Conservation (phyloP, 2,329 filamentous ascomycete genomes). For the Cladosporium sp. region DNA sequence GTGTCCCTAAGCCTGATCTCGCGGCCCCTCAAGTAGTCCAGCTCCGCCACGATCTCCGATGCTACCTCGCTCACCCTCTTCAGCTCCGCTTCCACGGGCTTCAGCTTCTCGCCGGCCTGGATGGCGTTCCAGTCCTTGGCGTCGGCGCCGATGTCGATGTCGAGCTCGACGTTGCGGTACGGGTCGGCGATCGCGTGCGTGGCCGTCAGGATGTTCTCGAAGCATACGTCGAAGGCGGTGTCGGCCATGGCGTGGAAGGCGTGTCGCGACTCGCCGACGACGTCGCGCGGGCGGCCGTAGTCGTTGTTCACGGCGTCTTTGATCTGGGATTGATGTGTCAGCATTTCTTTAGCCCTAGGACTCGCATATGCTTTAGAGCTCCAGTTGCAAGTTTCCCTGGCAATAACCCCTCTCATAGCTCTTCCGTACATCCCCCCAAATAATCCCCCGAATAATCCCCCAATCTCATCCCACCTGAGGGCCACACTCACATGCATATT, state of each 20-base stretch:
- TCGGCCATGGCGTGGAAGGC: constrained; percentile 91
- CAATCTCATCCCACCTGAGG: too few species aligned
- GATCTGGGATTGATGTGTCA: constrained; percentile 54
- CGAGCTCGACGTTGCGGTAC: constrained; percentile 74
- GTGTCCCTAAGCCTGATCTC: constrained; percentile 97
- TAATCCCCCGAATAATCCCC: neutral
- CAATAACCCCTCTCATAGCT: neutral
- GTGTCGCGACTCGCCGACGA: constrained; percentile 84
- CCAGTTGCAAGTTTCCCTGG: neutral
- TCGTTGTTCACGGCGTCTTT: constrained; percentile 93
- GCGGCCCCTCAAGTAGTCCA: constrained; percentile 85
- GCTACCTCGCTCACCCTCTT: constrained; percentile 88
- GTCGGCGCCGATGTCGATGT: constrained; percentile 93
- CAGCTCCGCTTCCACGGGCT: constrained; percentile 91
- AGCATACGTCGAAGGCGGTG: constrained; percentile 40
- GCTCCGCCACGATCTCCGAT: constrained; percentile 80
- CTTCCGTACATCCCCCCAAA: neutral
- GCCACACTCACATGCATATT: constrained; percentile 76
- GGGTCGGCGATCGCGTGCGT: constrained; percentile 41
- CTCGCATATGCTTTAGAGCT: too few species aligned
- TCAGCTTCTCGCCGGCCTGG: constrained; percentile 90
- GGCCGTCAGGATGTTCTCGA: constrained; percentile 45
- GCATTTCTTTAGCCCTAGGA: neutral
- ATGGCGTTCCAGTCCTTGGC: constrained; percentile 98
- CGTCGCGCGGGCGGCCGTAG: constrained; percentile 84